Base-by-base conservation (phyloP, 2,329 filamentous ascomycete species). In the Colletotrichum sp. region DNA sequence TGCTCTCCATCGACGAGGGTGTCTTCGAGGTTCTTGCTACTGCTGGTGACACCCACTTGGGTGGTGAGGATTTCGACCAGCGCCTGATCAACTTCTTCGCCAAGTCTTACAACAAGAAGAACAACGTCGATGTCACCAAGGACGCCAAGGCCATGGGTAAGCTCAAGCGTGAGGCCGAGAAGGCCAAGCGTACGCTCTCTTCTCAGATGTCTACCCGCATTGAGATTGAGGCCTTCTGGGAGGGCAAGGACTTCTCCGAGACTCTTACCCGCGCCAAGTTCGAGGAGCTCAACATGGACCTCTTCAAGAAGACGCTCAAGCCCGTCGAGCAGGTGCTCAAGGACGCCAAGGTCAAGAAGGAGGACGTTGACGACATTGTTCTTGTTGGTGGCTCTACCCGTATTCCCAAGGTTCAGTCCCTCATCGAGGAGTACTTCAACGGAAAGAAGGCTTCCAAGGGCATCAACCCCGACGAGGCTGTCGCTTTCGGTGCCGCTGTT, bases 241-340 rank as follows among this genome's bases (percentile, higher is more conserved):
- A 98, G 82, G 97, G 97, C 90, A 94, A 98, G 80, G 97, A 99
- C 87, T 98, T 99, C 91, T 98, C 96, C 65, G 96, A 99, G 93
- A 98, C 96, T 78, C 92, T 99, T 69, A 98, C 96, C 86, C 95
- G 96, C 82, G 97, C 97, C 91, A 99, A 99, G 92, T 99, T 99
- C 83, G 97, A 99, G 90, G 96, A 99, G 89, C 92, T 99, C 82
- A 99, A 99, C 94, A 96, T 96, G 82, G 96, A 99, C 83, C 93
- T 99, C 78, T 99, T 99, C 94, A 98, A 98, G 94, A 98, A 97
- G 92, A 99, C 97, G 75, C 92, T 99, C 80, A 98, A 98, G 93
- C 96, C 97, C 74, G 97, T 99, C 80, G 96, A 99, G 90, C 96
- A 98, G 92, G 97, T 99, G 80, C 92, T 99, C 84, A 98, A 98